Evolutionary conservation across 352 stramenopile genomes (phyloP).

Genomic region (Phytophthora constricta): DNA sequence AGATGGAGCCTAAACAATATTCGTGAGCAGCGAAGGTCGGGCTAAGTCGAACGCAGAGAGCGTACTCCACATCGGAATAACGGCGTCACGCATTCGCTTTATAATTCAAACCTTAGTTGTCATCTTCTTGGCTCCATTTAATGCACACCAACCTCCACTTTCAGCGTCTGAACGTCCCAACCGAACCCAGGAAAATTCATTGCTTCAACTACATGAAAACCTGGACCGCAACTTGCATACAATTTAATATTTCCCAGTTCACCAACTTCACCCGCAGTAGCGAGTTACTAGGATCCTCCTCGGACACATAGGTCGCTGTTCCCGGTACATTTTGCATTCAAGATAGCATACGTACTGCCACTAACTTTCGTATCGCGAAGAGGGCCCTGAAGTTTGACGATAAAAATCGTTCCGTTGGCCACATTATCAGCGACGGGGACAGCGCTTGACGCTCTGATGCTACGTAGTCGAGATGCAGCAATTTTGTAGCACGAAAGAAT

Average conservation of each 20-base stretch:
- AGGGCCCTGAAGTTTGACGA: background rate
- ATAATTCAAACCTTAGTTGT: background rate
- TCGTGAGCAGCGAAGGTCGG: background rate
- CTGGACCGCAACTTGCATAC: constrained; percentile 8
- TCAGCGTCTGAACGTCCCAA: background rate
- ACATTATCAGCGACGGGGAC: background rate
- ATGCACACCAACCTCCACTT: constrained; percentile 12
- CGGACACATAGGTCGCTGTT: background rate
- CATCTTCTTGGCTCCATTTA: background rate
- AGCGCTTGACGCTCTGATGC: constrained; percentile 5
- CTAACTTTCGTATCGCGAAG: background rate
- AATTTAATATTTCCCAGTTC: background rate
- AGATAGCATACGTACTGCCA: background rate
- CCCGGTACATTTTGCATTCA: background rate
- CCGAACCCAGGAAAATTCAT: background rate
- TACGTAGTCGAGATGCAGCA: no score
- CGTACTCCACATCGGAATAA: constrained; percentile 7
- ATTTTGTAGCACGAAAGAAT: no score
- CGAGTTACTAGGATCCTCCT: background rate
- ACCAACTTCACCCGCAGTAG: background rate
- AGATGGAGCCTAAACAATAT: constrained; percentile 17
- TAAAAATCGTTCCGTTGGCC: constrained; percentile 1
- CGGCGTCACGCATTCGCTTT: constrained; percentile 12
- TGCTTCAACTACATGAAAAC: background rate
- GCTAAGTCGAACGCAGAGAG: constrained; percentile 7